These are phyloP conservation scores for maize (Zea mays) DNA, from an alignment of 176 grass and related monocot species.

Conservation along the genomic window Zm-B73-REFERENCE-NAM-5.0 NC_050099.1:159995501-159996000, in stretches of 20 bases:
- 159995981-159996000: constrained; percentile 72
- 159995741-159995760: background rate
- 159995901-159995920: background rate
- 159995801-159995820: background rate
- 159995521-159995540: constrained; percentile 73
- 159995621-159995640: constrained; percentile 49
- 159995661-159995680: constrained; percentile 69
- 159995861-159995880: background rate
- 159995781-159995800: background rate
- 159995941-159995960: background rate
- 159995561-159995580: constrained; percentile 1
- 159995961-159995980: too few species aligned
- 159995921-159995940: background rate
- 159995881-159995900: background rate
- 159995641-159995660: constrained; percentile 78
- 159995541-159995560: constrained; percentile 52
- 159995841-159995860: background rate
- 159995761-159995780: background rate
- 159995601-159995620: constrained; percentile 28
- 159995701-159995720: constrained; percentile 20
- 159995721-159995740: background rate
- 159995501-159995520: constrained; percentile 78
- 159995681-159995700: constrained; percentile 49
- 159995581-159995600: background rate
- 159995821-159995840: background rate